Conservation (phyloP, 352 stramenopile genomes). For the Phytophthora sojae region DNA sequence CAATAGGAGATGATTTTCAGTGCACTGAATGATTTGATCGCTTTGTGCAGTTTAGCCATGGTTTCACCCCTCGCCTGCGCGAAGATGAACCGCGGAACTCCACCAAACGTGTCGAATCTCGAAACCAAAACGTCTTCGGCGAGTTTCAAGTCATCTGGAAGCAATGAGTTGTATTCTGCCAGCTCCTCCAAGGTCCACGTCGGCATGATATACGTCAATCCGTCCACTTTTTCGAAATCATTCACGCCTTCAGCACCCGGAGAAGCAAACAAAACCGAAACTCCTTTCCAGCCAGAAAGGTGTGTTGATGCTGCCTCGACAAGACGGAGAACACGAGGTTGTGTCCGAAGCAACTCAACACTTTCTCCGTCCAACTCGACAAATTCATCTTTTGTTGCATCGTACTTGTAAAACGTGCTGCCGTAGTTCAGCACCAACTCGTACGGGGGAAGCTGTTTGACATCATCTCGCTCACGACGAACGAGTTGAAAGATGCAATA, state of each 20-base stretch:
- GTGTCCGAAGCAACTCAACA: background rate
- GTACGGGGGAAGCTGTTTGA: slow-evolving; percentile 14
- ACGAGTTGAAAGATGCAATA: slow-evolving; percentile 34
- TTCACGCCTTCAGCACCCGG: background rate
- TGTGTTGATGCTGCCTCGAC: slow-evolving; percentile 19
- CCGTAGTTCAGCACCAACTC: slow-evolving; percentile 24
- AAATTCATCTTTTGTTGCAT: background rate
- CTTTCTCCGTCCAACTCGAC: background rate
- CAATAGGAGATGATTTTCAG: slow-evolving; percentile 7
- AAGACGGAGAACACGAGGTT: slow-evolving; percentile 29
- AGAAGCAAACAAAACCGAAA: slow-evolving; percentile 23
- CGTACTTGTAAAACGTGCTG: slow-evolving; percentile 6
- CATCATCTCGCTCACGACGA: background rate
- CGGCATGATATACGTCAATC: slow-evolving; percentile 4
- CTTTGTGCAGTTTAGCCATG: background rate
- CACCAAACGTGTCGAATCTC: slow-evolving; percentile 65
- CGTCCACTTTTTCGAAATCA: slow-evolving; percentile 8
- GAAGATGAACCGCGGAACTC: slow-evolving; percentile 30
- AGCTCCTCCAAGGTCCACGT: slow-evolving; percentile 14
- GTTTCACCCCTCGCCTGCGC: background rate
- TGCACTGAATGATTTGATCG: background rate
- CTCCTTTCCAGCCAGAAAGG: slow-evolving; percentile 16
- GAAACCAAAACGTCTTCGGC: slow-evolving; percentile 49
- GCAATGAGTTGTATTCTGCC: slow-evolving; percentile 3
- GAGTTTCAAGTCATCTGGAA: slow-evolving; percentile 2